Percentiles rank a stretch among this genome's conserved stretches.
These are phyloP conservation scores for Tricholoma flavovirens DNA, from an alignment of 768 basidiomycete genomes.

Conservation along the genomic window DNA sequence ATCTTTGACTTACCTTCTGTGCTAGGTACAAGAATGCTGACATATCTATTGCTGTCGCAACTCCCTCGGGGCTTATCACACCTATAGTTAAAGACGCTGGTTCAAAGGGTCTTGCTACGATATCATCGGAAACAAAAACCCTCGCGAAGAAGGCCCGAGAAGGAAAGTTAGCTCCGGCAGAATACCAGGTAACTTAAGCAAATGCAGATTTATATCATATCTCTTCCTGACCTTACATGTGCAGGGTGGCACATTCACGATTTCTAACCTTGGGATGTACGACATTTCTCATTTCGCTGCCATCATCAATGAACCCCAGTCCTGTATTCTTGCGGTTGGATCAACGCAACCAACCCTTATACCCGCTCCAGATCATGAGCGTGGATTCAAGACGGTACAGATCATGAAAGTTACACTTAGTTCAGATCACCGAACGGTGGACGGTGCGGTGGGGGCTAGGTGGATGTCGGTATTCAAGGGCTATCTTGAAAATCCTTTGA, in stretches of 20 bases:
- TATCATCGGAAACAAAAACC: slow-evolving; percentile 87
- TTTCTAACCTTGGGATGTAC: slow-evolving; percentile 99
- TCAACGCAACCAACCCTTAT: slow-evolving; percentile 81
- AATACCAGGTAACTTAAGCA: slow-evolving; percentile 73
- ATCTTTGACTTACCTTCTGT: slow-evolving; percentile 1
- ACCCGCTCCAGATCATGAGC: slow-evolving; percentile 83
- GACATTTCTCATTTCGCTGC: slow-evolving; percentile 95
- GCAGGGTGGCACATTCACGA: slow-evolving; percentile 95
- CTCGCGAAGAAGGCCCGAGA: slow-evolving; percentile 96
- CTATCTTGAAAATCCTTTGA: slow-evolving; percentile 93
- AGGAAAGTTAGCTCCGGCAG: slow-evolving; percentile 89
- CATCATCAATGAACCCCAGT: slow-evolving; percentile 98
- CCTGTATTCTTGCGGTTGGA: slow-evolving; percentile 95
- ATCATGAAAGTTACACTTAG: slow-evolving; percentile 96
- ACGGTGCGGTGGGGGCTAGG: slow-evolving; percentile 90
- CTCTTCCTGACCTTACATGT: background rate
- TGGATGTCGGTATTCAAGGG: slow-evolving; percentile 94
- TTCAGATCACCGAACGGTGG: slow-evolving; percentile 92
- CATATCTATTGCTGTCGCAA: slow-evolving; percentile 95
- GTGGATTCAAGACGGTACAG: slow-evolving; percentile 89
- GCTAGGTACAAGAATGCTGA: slow-evolving; percentile 91
- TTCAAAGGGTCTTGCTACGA: slow-evolving; percentile 85
- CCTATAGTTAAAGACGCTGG: slow-evolving; percentile 95
- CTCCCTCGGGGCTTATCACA: slow-evolving; percentile 92
- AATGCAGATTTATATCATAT: background rate